Conservation (phyloP, 2,329 filamentous ascomycete genomes). For the Thielaviopsis punctulata region DNA sequence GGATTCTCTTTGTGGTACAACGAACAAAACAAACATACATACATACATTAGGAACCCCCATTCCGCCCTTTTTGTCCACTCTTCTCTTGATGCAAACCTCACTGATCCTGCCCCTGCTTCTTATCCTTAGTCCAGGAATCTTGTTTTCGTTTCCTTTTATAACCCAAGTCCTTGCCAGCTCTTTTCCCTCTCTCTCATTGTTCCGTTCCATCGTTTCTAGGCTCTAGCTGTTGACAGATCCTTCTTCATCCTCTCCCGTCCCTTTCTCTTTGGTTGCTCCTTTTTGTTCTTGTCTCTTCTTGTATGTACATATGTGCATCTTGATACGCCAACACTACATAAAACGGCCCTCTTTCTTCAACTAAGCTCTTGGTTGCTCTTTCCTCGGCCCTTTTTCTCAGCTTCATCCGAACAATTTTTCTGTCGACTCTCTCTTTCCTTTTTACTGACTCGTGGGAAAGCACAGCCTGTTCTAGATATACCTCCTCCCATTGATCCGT, state of each 20-base stretch:
- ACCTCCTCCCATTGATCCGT: not conserved
- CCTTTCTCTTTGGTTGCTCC: not conserved
- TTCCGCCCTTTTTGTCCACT: not conserved
- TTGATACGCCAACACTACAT: not conserved
- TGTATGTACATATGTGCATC: not conserved
- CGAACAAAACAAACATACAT: not conserved
- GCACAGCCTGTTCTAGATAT: not conserved
- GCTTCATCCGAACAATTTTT: too few species aligned
- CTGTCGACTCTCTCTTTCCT: too few species aligned
- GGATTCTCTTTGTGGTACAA: not conserved
- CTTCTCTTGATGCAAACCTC: not conserved
- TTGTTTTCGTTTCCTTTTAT: slow-evolving; percentile 15
- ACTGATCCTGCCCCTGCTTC: not conserved
- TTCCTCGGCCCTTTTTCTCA: not conserved
- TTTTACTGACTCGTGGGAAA: too few species aligned
- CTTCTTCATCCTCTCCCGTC: not conserved
- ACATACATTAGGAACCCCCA: not conserved
- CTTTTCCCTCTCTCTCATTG: not conserved
- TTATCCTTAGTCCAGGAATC: slow-evolving; percentile 17
- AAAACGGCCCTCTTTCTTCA: not conserved
- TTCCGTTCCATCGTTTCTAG: too few species aligned
- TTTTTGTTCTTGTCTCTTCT: not conserved
- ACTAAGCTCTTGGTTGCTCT: not conserved
- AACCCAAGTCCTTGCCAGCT: slow-evolving; percentile 1
- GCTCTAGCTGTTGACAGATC: too few species aligned